A percentile compares a stretch with the other conserved stretches of the same genome.
Conservation (phyloP, 208 protist genomes). For the Acanthamoeba royreba region DNA sequence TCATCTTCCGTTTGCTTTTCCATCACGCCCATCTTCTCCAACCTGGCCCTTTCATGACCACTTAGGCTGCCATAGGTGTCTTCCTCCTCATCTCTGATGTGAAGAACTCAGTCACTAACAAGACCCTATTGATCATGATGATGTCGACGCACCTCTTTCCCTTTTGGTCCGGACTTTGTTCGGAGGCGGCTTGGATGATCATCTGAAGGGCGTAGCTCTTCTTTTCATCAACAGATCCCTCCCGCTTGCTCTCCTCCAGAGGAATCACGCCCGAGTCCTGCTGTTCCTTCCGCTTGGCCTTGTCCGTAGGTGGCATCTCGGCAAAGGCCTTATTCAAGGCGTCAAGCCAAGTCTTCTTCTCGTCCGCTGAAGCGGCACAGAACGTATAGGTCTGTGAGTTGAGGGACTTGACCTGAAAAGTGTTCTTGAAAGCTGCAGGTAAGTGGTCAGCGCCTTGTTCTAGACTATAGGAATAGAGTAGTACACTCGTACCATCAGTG, state of each 20-base stretch:
- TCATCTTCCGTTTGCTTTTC: slow-evolving; percentile 25
- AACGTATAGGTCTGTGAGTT: slow-evolving; percentile 23
- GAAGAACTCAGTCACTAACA: background rate
- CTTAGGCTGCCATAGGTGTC: slow-evolving; percentile 5
- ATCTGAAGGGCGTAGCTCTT: slow-evolving; percentile 23
- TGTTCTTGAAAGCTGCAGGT: slow-evolving; percentile 18
- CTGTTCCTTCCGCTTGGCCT: slow-evolving; percentile 12
- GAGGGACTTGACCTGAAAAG: slow-evolving; percentile 24
- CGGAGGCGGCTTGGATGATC: slow-evolving; percentile 42
- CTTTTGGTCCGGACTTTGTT: background rate
- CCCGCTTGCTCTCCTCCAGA: background rate
- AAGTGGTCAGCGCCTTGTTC: background rate
- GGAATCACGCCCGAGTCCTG: slow-evolving; percentile 27
- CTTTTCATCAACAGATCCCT: slow-evolving; percentile 17
- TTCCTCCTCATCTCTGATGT: background rate
- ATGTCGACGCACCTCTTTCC: background rate
- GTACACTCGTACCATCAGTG: slow-evolving; percentile 27
- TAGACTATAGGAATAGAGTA: no score
- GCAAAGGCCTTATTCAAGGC: slow-evolving; percentile 13
- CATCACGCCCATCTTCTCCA: background rate
- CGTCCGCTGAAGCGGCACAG: background rate
- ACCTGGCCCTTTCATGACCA: background rate
- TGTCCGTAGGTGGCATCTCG: slow-evolving; percentile 3
- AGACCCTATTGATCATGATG: background rate
- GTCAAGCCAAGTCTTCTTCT: slow-evolving; percentile 21